Conservation (phyloP, 768 basidiomycete genomes). For the Lactarius quietus region DNA sequence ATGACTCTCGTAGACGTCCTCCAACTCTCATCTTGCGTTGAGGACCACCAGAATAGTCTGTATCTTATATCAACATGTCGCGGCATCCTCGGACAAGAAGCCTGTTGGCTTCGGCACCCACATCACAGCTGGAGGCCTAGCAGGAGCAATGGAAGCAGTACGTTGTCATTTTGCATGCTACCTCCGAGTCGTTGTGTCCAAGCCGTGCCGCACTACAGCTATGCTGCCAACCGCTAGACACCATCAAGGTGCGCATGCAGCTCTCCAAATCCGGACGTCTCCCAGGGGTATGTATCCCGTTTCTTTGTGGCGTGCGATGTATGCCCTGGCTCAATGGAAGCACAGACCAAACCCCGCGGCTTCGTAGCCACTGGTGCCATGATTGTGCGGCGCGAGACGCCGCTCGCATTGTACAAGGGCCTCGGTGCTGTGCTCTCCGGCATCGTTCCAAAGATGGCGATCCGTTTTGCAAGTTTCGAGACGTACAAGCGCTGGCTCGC, state of each 20-base stretch:
- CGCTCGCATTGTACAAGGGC: constrained; percentile 95
- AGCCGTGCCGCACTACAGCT: constrained; percentile 41
- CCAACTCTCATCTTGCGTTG: background rate
- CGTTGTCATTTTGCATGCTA: constrained; percentile 29
- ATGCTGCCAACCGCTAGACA: constrained; percentile 91
- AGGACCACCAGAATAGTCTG: background rate
- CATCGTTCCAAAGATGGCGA: constrained; percentile 99
- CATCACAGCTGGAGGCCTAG: constrained; percentile 90
- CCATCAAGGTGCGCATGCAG: constrained; percentile 99
- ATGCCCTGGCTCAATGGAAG: background rate
- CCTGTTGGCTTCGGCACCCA: constrained; percentile 85
- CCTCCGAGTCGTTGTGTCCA: background rate
- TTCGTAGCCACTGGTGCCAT: constrained; percentile 88
- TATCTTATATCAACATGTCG: constrained; percentile 9
- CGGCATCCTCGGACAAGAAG: constrained; percentile 50
- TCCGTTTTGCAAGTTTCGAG: constrained; percentile 97
- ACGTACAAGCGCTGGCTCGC: constrained; percentile 84
- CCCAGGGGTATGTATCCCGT: constrained; percentile 67
- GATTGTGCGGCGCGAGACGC: constrained; percentile 89
- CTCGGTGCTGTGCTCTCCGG: constrained; percentile 94
- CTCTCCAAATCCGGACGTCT: constrained; percentile 74
- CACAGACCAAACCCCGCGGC: constrained; percentile 84
- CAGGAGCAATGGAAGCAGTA: constrained; percentile 91
- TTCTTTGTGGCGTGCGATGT: background rate
- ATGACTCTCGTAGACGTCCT: background rate